Evolutionary conservation across 768 basidiomycete species (phyloP).

Genomic region (Mycena olivaceomarginata): DNA sequence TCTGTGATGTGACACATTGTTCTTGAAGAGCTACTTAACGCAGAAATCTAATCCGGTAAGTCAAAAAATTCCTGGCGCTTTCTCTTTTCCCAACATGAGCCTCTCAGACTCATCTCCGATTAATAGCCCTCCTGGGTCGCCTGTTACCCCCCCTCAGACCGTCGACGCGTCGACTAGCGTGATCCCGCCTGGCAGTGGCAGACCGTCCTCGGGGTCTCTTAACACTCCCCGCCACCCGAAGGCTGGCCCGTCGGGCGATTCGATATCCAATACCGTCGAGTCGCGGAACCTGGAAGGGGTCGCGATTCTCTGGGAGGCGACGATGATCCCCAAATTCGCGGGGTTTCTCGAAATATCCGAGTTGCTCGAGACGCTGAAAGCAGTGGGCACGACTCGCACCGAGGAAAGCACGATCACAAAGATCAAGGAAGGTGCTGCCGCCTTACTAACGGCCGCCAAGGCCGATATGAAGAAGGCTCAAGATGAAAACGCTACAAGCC

Average conservation of each 20-base stretch:
- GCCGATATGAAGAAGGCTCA: background rate
- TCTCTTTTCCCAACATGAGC: slow-evolving; percentile 9
- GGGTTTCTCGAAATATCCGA: background rate
- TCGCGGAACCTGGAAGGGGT: no score
- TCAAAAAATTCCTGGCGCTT: background rate
- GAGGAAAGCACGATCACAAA: no score
- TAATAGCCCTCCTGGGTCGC: background rate
- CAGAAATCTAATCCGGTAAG: slow-evolving; percentile 11
- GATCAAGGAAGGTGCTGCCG: background rate
- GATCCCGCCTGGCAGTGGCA: background rate
- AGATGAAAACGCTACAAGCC: background rate
- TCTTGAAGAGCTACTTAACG: background rate
- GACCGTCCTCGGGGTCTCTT: fast-evolving
- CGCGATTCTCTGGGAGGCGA: background rate
- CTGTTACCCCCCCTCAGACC: background rate
- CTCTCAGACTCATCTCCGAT: background rate
- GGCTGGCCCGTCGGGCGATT: background rate
- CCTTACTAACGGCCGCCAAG: background rate
- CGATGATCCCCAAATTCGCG: background rate
- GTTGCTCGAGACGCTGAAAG: no score
- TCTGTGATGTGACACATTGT: slow-evolving; percentile 13
- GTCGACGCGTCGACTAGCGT: background rate
- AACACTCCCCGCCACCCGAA: background rate
- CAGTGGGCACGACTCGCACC: no score
- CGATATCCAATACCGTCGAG: background rate